Conservation (phyloP, 306 rosid species). For the Gynostemma pentaphyllum region DNA sequence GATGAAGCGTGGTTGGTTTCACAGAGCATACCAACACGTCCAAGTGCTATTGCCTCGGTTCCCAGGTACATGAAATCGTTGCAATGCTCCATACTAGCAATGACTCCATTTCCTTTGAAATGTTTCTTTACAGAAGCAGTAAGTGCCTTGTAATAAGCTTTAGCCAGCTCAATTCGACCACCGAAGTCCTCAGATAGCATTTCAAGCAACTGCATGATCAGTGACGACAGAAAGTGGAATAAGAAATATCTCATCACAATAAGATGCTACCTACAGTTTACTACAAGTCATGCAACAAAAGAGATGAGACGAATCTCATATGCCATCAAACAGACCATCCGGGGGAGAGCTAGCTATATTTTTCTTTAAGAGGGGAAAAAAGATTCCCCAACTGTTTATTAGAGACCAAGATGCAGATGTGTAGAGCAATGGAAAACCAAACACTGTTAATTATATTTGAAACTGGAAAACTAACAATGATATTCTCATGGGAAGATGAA, state of each 20-base stretch:
- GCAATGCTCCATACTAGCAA: conserved; percentile 76
- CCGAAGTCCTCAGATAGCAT: conserved; percentile 61
- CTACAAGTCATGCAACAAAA: background rate
- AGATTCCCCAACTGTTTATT: background rate
- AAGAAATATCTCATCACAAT: background rate
- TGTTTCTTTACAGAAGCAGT: conserved; percentile 45
- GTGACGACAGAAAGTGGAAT: background rate
- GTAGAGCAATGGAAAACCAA: background rate
- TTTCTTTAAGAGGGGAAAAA: background rate
- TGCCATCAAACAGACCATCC: background rate
- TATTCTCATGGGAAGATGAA: background rate
- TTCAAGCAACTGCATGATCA: conserved; percentile 45
- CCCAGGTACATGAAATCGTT: conserved; percentile 78
- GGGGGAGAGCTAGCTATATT: background rate
- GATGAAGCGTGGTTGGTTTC: background rate
- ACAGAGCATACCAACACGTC: conserved; percentile 45
- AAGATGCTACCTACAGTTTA: too few relatives aligned
- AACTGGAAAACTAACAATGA: background rate
- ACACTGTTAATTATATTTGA: background rate
- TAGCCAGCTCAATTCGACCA: conserved; percentile 54
- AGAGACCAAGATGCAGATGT: background rate
- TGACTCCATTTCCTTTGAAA: conserved; percentile 71
- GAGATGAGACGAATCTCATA: background rate
- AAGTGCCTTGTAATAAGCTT: conserved; percentile 51
- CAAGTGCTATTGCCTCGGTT: conserved; percentile 59